Evolutionary conservation across 495 filamentous ascomycete species (phyloP).

Genomic region (Penicillium atrosanguineum): DNA sequence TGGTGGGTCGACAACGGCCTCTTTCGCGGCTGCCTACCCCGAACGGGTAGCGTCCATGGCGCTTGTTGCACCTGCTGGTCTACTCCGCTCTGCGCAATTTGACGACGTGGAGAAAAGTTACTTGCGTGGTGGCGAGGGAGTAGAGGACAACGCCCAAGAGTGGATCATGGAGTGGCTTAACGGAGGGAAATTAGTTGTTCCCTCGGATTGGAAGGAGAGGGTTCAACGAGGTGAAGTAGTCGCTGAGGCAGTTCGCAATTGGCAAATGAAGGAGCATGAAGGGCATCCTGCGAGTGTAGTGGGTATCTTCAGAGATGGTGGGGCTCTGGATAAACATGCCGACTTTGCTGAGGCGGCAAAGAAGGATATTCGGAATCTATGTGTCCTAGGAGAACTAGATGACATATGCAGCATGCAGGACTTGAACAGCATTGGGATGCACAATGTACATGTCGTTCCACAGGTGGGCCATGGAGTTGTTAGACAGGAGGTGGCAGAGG

Average conservation of each 20-base stretch:
- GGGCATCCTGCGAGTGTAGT: constrained; percentile 44
- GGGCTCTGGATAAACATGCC: constrained; percentile 36
- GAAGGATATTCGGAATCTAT: constrained; percentile 23
- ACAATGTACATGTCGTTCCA: constrained; percentile 33
- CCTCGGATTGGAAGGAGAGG: constrained; percentile 42
- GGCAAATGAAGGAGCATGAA: constrained; percentile 41
- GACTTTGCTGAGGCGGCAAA: constrained; percentile 31
- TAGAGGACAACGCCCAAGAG: constrained; percentile 27
- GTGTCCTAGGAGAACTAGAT: constrained; percentile 43
- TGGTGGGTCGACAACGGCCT: constrained; percentile 30
- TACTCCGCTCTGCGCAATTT: constrained; percentile 19
- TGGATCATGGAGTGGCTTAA: constrained; percentile 37
- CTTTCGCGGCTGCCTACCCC: constrained; percentile 25
- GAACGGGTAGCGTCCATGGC: constrained; percentile 27
- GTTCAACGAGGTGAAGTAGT: constrained; percentile 41
- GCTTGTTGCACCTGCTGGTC: constrained; percentile 36
- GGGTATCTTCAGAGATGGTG: constrained; percentile 41
- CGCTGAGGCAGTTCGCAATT: constrained; percentile 42
- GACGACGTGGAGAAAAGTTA: constrained; percentile 18
- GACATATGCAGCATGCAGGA: constrained; percentile 32
- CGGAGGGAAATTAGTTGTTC: constrained; percentile 35
- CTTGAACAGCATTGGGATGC: constrained; percentile 32
- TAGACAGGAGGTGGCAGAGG: constrained; percentile 32
- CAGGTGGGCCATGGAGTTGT: constrained; percentile 40
- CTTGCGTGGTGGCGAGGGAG: constrained; percentile 24